Evolutionary conservation across 495 filamentous ascomycete species (phyloP).

Genomic region (Penicillium daleae): DNA sequence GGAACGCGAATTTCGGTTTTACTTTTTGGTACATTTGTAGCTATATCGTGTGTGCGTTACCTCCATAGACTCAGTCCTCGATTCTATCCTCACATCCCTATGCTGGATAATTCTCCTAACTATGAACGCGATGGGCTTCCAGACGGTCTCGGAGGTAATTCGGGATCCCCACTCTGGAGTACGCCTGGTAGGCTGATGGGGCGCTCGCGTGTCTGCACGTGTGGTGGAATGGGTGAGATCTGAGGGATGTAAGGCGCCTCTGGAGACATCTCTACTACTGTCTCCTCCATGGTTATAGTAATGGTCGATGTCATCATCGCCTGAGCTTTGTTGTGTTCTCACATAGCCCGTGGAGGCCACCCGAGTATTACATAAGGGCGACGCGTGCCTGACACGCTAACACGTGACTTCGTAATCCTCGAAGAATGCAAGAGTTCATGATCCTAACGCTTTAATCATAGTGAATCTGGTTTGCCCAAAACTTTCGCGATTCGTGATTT

Average conservation of each 20-base stretch:
- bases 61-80: background rate
- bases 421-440: no score
- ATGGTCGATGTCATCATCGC: slow-evolving; percentile 10
- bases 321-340: background rate
- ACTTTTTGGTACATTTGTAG: background rate
- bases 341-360: no score
- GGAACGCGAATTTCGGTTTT: background rate
- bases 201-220: slow-evolving; percentile 30
- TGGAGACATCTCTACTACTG: background rate
- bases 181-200: slow-evolving; percentile 22
- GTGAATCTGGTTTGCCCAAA: no score
- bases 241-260: slow-evolving; percentile 4
- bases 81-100: background rate
- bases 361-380: no score
- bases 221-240: slow-evolving; percentile 25
- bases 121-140: slow-evolving; percentile 17
- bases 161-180: slow-evolving; percentile 21
- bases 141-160: slow-evolving; percentile 21
- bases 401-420: no score
- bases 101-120: background rate
- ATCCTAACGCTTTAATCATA: no score
- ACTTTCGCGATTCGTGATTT: no score
- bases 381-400: no score
- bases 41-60: background rate
- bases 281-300: slow-evolving; percentile 13